Evolutionary conservation across 2,329 filamentous ascomycete genomes (phyloP), one percentile per base, ranked within the genome.

Genomic region (Trichophyton rubrum): DNA sequence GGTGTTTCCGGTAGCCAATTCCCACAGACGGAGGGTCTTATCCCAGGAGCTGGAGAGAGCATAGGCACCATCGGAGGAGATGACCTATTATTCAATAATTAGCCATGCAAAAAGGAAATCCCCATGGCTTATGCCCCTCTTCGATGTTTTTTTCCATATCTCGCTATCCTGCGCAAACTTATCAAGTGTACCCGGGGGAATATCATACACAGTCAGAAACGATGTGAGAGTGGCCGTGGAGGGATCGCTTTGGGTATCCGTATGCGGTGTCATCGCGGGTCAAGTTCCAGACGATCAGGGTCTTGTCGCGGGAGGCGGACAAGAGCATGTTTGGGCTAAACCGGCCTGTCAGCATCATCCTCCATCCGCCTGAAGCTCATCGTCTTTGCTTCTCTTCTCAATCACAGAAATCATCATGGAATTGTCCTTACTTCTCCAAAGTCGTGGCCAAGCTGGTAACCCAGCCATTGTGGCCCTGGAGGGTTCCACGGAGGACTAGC

Each of bases 251-350:
- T 76, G 93, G 93, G 85, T 96, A 96, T 73, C 93, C 93, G 85
- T 97, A 99, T 77, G 89, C 87, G 77, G 86, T 86, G 82, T 97
- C 93, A 80, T 97, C 91, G 80, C 93, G 92, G 79, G 93, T 97
- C 75, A 99, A 85, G 85, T 96, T 96, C 93, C 93, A 99, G 86
- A 99, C 95, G 83, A 99, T 99, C 78, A 99, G 84, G 71, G 89
- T 89, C 88, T 97, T 96, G 85, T 99, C 93, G 82, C 93, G 90
- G 77, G 85, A 90, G 75, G 84, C 92, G 70, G 93, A 99, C 74
- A 99, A 86, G 78, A 99, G 91, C 92, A 99, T 97, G 85, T 99
- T 97, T 76, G 93, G 93, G 88, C 90, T 86, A 74, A 66, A 43
- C 40, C 9, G 45, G n/a, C 38, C 38, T 22, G 71, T 77, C 69